These are phyloP conservation scores for Serendipita indica DNA, from an alignment of 768 basidiomycete genomes.

Conservation along the genomic window DNA sequence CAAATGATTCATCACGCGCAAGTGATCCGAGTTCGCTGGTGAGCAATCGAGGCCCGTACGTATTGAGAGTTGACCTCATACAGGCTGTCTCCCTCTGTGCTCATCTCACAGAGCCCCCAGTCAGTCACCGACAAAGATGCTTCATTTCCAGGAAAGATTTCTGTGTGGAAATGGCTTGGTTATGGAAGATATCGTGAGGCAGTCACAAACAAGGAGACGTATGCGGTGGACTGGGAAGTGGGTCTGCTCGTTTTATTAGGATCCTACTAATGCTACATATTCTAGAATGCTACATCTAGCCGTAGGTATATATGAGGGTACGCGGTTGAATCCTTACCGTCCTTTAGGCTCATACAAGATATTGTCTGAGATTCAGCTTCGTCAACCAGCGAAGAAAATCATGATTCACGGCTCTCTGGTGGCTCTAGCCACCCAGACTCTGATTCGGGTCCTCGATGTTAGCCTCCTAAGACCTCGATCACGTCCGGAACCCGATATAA, in stretches of 20 bases:
- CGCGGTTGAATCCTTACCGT: neutral
- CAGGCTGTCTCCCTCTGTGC: slow-evolving; percentile 4
- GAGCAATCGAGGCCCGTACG: neutral
- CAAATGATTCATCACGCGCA: neutral
- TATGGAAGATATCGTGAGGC: neutral
- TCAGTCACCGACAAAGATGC: neutral
- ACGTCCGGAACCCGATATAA: neutral
- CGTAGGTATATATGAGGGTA: neutral
- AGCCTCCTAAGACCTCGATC: neutral
- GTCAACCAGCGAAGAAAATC: neutral
- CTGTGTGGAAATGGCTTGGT: neutral
- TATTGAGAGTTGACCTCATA: neutral
- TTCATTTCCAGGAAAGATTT: neutral
- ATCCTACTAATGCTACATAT: neutral
- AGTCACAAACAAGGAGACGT: neutral
- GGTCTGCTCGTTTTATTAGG: neutral
- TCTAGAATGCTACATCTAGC: neutral
- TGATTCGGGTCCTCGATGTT: neutral
- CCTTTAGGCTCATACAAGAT: neutral
- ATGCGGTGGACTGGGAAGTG: neutral
- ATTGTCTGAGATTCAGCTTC: neutral
- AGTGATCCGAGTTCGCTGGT: slow-evolving; percentile 1
- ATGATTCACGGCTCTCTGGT: neutral
- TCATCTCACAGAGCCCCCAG: slow-evolving; percentile 1
- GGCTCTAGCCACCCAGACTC: neutral